Evolutionary conservation across 352 stramenopile genomes (phyloP).

Genomic region (Globisporangium cederbergense): DNA sequence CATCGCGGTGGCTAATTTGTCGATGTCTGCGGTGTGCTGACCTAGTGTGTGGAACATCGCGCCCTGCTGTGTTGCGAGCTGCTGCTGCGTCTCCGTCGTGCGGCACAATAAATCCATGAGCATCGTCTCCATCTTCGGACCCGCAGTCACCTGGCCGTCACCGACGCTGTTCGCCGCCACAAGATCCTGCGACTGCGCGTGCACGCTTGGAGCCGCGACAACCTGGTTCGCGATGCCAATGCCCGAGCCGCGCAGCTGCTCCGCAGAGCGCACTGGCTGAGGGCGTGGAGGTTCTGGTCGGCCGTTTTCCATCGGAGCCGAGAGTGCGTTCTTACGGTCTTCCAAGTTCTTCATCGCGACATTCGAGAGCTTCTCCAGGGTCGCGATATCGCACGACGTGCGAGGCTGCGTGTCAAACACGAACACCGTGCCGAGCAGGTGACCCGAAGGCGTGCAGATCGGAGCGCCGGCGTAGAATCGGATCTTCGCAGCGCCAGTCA

Average conservation of each 20-base stretch:
- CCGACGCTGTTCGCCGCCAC: conserved; percentile 70
- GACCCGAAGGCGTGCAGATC: conserved; percentile 77
- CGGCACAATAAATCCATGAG: conserved; percentile 87
- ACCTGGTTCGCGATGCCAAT: conserved; percentile 82
- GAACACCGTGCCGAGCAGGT: conserved; percentile 83
- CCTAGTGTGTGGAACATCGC: conserved; percentile 90
- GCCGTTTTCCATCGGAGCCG: conserved; percentile 52
- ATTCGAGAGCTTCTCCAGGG: conserved; percentile 85
- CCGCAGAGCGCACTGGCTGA: conserved; percentile 25
- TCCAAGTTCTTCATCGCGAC: conserved; percentile 89
- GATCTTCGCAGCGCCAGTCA: conserved; percentile 82
- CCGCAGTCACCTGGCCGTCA: conserved; percentile 77
- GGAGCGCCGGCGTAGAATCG: conserved; percentile 83
- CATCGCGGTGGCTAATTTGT: conserved; percentile 83
- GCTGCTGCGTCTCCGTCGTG: conserved; percentile 87
- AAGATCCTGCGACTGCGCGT: conserved; percentile 67
- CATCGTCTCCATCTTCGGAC: conserved; percentile 90
- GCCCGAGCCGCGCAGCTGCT: conserved; percentile 52
- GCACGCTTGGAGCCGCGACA: conserved; percentile 44
- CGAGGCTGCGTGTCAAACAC: conserved; percentile 86
- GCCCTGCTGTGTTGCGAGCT: conserved; percentile 87
- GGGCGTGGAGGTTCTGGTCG: conserved; percentile 36
- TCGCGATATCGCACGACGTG: conserved; percentile 83
- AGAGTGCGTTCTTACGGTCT: conserved; percentile 85
- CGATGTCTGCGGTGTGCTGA: conserved; percentile 87